A percentile compares a stretch with the other conserved stretches of the same genome.
Conservation (phyloP, 1,284 basidiomycete genomes). For the Sanghuangporus weigelae region DNA sequence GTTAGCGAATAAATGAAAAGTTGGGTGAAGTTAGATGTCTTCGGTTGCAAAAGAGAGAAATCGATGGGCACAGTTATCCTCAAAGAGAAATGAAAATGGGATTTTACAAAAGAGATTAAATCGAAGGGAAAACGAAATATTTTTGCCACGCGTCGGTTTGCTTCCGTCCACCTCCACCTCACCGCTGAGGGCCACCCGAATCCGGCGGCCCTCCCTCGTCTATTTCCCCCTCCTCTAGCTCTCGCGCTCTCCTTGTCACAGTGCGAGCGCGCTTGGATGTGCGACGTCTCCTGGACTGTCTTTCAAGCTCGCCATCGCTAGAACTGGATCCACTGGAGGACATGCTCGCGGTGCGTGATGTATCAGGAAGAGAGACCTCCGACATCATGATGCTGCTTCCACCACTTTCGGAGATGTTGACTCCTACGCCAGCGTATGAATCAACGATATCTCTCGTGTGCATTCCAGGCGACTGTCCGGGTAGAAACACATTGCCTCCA, state of each 20-base stretch:
- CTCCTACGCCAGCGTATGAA: neutral
- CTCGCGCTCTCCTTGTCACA: neutral
- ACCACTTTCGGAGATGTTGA: neutral
- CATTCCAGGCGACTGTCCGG: neutral
- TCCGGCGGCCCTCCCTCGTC: neutral
- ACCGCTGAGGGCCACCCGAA: neutral
- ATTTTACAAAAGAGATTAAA: neutral
- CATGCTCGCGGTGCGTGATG: constrained; percentile 4
- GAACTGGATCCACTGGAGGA: constrained; percentile 7
- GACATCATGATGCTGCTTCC: neutral
- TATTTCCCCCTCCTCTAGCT: constrained; percentile 11
- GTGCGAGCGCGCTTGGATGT: constrained; percentile 1
- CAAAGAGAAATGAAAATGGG: neutral
- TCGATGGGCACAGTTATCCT: neutral
- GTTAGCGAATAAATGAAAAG: constrained; percentile 5
- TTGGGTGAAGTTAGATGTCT: neutral
- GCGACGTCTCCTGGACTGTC: neutral
- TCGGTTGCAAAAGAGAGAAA: neutral
- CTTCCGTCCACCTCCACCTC: neutral
- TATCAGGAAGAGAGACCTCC: neutral
- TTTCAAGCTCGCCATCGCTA: constrained; percentile 6
- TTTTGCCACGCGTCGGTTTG: neutral
- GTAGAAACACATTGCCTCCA: neutral
- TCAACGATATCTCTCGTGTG: neutral
- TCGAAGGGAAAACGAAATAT: neutral